phyloP scores from a whole-genome alignment of 305 asterid genomes.

The Solanum chacoense region DNA sequence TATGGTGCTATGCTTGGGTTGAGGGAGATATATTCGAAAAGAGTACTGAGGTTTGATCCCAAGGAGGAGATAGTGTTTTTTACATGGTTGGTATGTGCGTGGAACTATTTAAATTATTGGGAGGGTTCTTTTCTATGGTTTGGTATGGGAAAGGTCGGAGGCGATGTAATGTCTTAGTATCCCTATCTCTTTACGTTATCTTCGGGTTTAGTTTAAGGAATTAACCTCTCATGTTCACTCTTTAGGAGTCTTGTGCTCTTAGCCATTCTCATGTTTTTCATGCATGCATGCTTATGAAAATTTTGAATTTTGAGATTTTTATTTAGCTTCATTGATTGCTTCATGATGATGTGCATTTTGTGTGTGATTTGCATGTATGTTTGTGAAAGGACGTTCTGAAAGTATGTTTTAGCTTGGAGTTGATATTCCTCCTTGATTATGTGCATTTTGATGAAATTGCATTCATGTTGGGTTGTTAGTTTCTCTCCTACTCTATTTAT shows the following conservation, averaged over 20 bases:
- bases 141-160: not conserved
- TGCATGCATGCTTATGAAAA: not conserved
- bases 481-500: not conserved
- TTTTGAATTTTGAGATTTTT: no score
- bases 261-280: not conserved
- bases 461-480: not conserved
- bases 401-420: not conserved
- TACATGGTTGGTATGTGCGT: not conserved
- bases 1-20: not conserved
- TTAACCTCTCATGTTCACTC: not conserved
- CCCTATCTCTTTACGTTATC: not conserved
- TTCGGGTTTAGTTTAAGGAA: not conserved
- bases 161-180: not conserved
- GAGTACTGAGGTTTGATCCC: not conserved
- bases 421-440: not conserved
- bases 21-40: not conserved
- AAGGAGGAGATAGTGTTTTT: not conserved
- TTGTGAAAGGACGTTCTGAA: not conserved
- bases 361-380: not conserved
- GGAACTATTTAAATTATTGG: not conserved
- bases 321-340: not conserved
- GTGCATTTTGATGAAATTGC: not conserved
- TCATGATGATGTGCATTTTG: not conserved
- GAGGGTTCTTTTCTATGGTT: not conserved
- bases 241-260: not conserved